Evolutionary conservation across 2,329 filamentous ascomycete species (phyloP).

Genomic region (Leptographium lundbergii): DNA sequence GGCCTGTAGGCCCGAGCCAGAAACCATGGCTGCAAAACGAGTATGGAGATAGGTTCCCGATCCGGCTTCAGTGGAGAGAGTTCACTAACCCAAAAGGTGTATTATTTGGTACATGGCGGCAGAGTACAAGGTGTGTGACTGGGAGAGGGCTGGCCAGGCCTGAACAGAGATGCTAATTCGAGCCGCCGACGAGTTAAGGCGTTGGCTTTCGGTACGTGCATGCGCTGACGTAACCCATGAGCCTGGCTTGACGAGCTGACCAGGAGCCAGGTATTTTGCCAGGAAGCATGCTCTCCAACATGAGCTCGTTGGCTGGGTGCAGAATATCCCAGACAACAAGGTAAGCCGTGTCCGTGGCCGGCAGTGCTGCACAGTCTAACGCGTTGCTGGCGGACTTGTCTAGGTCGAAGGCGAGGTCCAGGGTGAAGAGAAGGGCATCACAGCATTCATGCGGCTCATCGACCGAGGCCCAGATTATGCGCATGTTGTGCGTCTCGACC

Average conservation of each 20-base stretch:
- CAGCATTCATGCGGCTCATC: constrained; percentile 61
- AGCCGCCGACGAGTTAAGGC: constrained; percentile 22
- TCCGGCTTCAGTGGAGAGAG: too few relatives aligned
- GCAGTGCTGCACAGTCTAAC: not conserved
- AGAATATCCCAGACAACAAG: constrained; percentile 44
- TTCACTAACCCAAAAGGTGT: constrained; percentile 29
- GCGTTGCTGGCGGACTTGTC: not conserved
- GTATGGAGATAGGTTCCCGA: constrained; percentile 4
- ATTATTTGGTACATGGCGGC: constrained; percentile 52
- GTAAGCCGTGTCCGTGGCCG: constrained; percentile 18
- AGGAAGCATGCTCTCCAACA: constrained; percentile 36
- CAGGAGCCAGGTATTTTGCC: constrained; percentile 35
- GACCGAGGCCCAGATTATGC: constrained; percentile 61
- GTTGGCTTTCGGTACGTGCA: constrained; percentile 39
- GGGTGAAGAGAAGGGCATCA: constrained; percentile 51
- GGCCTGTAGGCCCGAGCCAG: not conserved
- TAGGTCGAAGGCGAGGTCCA: constrained; percentile 88
- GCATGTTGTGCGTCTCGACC: constrained; percentile 61
- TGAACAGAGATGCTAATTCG: not conserved
- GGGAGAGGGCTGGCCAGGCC: not conserved
- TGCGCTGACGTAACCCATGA: not conserved
- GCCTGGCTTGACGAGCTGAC: too few relatives aligned
- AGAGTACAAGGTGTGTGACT: constrained; percentile 48
- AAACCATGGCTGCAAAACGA: constrained; percentile 10
- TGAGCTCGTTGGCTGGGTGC: constrained; percentile 47